A percentile compares a stretch with the other conserved stretches of the same genome.
phyloP scores from a whole-genome alignment of 768 basidiomycete genomes.

The Mycena olivaceomarginata region DNA sequence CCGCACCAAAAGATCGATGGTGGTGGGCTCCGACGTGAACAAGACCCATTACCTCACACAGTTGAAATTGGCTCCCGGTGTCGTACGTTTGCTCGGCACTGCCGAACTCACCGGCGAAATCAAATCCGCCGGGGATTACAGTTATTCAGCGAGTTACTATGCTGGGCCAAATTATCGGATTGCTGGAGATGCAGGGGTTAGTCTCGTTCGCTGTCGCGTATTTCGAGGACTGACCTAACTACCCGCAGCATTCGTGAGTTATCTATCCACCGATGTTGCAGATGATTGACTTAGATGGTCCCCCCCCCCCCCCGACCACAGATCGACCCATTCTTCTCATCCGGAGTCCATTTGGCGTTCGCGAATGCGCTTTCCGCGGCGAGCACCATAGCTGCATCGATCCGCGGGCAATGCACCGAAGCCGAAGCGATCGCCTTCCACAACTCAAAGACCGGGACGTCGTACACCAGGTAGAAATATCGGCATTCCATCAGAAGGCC shows the following conservation, averaged over 20 bases:
- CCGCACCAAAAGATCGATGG: constrained; percentile 52
- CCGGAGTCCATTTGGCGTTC: constrained; percentile 64
- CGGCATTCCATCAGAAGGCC: neutral
- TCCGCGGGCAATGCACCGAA: constrained; percentile 56
- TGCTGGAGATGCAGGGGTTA: constrained; percentile 58
- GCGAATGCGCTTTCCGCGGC: constrained; percentile 61
- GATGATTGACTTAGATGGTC: constrained; percentile 53
- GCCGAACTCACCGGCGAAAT: constrained; percentile 49
- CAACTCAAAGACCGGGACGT: constrained; percentile 53
- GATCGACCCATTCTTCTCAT: constrained; percentile 81
- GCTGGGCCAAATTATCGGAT: constrained; percentile 56
- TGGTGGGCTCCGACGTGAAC: constrained; percentile 43
- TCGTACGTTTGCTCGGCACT: constrained; percentile 48
- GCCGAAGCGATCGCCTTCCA: constrained; percentile 56
- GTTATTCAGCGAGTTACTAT: constrained; percentile 56
- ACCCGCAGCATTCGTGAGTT: constrained; percentile 17
- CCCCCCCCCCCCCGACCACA: neutral
- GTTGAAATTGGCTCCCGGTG: constrained; percentile 49
- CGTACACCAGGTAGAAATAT: constrained; percentile 56
- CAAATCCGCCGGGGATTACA: constrained; percentile 57
- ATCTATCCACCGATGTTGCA: constrained; percentile 45
- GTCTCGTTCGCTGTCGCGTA: neutral
- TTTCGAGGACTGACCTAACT: neutral
- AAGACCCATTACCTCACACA: constrained; percentile 54
- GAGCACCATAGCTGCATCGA: constrained; percentile 55